Conservation (phyloP, 2,329 filamentous ascomycete species). For the Venturia oleaginea region DNA sequence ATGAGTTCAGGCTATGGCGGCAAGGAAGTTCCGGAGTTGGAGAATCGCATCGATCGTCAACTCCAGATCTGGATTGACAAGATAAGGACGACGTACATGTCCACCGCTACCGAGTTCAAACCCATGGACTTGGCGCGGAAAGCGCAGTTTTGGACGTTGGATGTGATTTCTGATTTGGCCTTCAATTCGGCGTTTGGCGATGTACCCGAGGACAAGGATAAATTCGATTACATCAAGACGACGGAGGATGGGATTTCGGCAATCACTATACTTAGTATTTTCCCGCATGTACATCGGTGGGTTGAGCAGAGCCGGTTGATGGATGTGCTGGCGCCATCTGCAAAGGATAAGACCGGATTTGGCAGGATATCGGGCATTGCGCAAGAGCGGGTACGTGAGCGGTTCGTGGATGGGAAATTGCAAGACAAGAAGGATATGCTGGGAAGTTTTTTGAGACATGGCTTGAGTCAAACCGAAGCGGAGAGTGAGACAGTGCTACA, state of each 20-base stretch:
- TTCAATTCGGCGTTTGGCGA: slow-evolving; percentile 41
- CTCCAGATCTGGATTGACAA: slow-evolving; percentile 26
- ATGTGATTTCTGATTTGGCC: slow-evolving; percentile 33
- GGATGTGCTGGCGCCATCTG: slow-evolving; percentile 14
- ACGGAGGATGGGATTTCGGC: slow-evolving; percentile 30
- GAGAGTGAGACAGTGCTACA: slow-evolving; percentile 37
- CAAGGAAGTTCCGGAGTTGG: slow-evolving; percentile 30
- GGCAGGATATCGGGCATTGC: slow-evolving; percentile 27
- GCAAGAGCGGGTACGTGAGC: slow-evolving; percentile 36
- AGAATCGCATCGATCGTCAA: slow-evolving; percentile 29
- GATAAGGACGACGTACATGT: slow-evolving; percentile 26
- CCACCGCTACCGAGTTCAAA: slow-evolving; percentile 22
- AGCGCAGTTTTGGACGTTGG: slow-evolving; percentile 33
- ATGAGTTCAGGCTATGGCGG: slow-evolving; percentile 25
- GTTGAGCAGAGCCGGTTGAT: slow-evolving; percentile 13
- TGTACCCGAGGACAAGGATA: slow-evolving; percentile 39
- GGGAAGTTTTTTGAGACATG: slow-evolving; percentile 41
- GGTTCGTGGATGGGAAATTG: slow-evolving; percentile 26
- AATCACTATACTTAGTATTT: slow-evolving; percentile 36
- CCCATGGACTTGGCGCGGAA: slow-evolving; percentile 28
- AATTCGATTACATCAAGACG: slow-evolving; percentile 33
- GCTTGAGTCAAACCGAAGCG: slow-evolving; percentile 32
- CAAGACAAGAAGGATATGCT: slow-evolving; percentile 43
- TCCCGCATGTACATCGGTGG: slow-evolving; percentile 30
- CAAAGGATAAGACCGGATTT: slow-evolving; percentile 16